Conservation (phyloP, 2,329 filamentous ascomycete genomes). For the Paraphoma sp. region DNA sequence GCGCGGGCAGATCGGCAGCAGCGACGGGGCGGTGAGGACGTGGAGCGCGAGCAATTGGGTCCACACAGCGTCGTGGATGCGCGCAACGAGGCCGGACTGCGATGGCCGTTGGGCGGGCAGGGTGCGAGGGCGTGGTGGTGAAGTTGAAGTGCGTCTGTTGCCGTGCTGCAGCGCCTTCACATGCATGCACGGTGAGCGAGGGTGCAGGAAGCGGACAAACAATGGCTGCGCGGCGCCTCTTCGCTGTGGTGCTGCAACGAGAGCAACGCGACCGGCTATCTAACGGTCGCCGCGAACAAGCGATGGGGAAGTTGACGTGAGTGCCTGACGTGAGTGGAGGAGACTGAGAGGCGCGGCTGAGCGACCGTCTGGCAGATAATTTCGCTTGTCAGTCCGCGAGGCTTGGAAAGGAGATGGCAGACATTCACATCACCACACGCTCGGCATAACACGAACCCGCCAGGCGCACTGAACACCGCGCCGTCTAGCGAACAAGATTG, state of each 20-base stretch:
- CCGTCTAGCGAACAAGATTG: slow-evolving; percentile 4
- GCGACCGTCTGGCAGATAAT: slow-evolving; percentile 17
- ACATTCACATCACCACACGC: slow-evolving; percentile 23
- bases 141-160: not conserved
- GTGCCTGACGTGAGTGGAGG: slow-evolving; percentile 38
- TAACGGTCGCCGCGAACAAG: slow-evolving; percentile 17
- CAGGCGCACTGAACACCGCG: not conserved
- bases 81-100: slow-evolving; percentile 8
- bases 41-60: slow-evolving; percentile 7
- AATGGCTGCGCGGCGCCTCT: slow-evolving; percentile 3
- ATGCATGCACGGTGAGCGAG: slow-evolving; percentile 7
- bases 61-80: slow-evolving; percentile 1
- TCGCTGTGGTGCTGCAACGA: not conserved
- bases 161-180: not conserved
- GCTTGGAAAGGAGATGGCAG: slow-evolving; percentile 17
- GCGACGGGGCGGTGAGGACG: slow-evolving; percentile 12
- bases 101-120: slow-evolving; percentile 7
- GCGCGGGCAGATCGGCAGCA: slow-evolving; percentile 11
- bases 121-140: not conserved
- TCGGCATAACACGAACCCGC: slow-evolving; percentile 14
- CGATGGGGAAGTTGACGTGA: slow-evolving; percentile 18
- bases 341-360: slow-evolving; percentile 38
- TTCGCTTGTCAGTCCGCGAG: slow-evolving; percentile 13
- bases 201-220: slow-evolving; percentile 6
- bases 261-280: slow-evolving; percentile 16